Base-by-base conservation (phyloP, 2,329 filamentous ascomycete genomes). In the Triangularia setosa region DNA sequence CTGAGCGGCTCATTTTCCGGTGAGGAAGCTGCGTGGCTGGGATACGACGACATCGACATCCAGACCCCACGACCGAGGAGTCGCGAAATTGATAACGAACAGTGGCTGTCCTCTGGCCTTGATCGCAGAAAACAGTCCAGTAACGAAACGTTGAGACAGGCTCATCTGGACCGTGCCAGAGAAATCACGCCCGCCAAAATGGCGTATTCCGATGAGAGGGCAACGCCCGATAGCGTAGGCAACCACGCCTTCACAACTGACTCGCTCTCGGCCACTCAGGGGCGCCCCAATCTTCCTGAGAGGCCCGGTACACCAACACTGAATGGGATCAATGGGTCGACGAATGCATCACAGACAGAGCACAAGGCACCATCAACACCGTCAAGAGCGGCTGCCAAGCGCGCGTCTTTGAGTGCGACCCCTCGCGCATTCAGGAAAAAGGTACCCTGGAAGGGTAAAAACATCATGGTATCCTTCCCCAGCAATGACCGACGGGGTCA, bases 401-500 rank as follows among this genome's bases (percentile, higher is more conserved):
- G 77, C 40, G 23, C 40, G 60, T 78, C 78, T 25, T 73, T 77
- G 5, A 58, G 57, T 11, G 74, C 77, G 2, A 84, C 84, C 5
- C 85, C 85, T n/a, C 79, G 85, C 12, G 40, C 40, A 27, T 68
- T 85, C 7, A 91, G 84, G 77, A 93, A 90, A 74, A 91, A 89
- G 77, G 81, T 93, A 2, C 82, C 84, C 55, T 93, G 90, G 89
- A 89, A 84, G 72, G 89, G 88, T 64, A 93, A 92, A 78, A 87
- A 86, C 65, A 91, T 92, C 61, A 76, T 91, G 70, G 87, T 93
- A 53, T 79, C 88, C 25, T 77, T 93, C 21, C 91, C 90, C 5
- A 79, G 84, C 55, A 87, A 91, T 66, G 88, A 90, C 60, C 82
- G 86, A 61, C 83, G 89, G 68, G 89, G 89, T 21, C 80, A 83